phyloP scores from a whole-genome alignment of 352 stramenopile genomes.

The Pythium pectinolyticum region DNA sequence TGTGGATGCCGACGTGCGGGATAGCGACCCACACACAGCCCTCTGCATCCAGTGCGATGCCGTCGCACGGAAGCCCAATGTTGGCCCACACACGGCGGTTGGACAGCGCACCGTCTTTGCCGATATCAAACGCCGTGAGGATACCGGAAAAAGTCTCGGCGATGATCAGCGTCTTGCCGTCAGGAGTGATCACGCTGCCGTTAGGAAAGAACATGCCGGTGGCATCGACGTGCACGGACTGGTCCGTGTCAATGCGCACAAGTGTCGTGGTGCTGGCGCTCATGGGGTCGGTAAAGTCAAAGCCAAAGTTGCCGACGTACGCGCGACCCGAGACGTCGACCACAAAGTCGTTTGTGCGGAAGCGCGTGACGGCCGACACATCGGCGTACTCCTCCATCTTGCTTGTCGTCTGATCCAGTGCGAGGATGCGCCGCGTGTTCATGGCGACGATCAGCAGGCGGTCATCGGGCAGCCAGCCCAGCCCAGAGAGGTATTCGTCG shows the following conservation, averaged over 20 bases:
- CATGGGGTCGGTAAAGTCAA: constrained; percentile 38
- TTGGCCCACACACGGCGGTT: constrained; percentile 59
- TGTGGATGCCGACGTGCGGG: constrained; percentile 51
- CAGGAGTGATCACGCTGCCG: constrained; percentile 63
- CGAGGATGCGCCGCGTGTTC: constrained; percentile 47
- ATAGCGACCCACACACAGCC: constrained; percentile 65
- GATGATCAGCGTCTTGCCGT: constrained; percentile 71
- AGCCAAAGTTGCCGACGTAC: constrained; percentile 72
- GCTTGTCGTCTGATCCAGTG: constrained; percentile 37
- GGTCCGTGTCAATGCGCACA: constrained; percentile 53
- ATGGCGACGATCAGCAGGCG: constrained; percentile 60
- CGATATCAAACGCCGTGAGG: constrained; percentile 68
- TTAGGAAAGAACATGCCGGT: constrained; percentile 73
- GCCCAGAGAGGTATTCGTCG: constrained; percentile 54
- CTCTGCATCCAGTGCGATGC: constrained; percentile 66
- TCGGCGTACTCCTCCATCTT: constrained; percentile 48
- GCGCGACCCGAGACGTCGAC: constrained; percentile 40
- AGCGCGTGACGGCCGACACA: constrained; percentile 45
- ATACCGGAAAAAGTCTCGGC: constrained; percentile 56
- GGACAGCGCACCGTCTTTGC: constrained; percentile 41
- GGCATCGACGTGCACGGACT: constrained; percentile 46
- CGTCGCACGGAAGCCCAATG: constrained; percentile 47
- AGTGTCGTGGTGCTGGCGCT: constrained; percentile 47
- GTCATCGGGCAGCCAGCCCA: constrained; percentile 65
- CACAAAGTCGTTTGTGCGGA: constrained; percentile 65